Evolutionary conservation across 2,329 filamentous ascomycete species (phyloP).

Genomic region (Zasmidium citrigriseum): DNA sequence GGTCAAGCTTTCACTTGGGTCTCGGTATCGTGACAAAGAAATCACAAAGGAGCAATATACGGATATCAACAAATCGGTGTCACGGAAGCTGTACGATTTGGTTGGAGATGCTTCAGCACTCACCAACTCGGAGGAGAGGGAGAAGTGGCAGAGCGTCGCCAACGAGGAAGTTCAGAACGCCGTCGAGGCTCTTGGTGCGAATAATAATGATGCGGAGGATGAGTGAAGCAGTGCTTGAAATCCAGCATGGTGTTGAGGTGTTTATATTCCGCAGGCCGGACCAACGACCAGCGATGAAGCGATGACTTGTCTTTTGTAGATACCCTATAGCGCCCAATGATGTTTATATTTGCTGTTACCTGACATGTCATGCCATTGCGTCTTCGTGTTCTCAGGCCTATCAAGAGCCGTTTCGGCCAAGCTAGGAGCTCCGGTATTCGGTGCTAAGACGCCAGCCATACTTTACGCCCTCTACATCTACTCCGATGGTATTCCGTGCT

Average conservation of each 20-base stretch:
- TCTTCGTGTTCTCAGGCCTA: not conserved
- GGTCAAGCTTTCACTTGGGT: slow-evolving; percentile 79
- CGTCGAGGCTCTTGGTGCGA: slow-evolving; percentile 46
- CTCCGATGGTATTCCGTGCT: not conserved
- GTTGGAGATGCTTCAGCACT: slow-evolving; percentile 58
- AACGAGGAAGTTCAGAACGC: slow-evolving; percentile 76
- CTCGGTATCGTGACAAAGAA: slow-evolving; percentile 76
- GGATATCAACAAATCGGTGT: slow-evolving; percentile 86
- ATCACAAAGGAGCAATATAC: slow-evolving; percentile 90
- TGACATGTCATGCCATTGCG: not conserved
- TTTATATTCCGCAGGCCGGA: not conserved
- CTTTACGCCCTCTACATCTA: not conserved
- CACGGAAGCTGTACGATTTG: slow-evolving; percentile 78
- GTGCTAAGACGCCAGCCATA: not conserved
- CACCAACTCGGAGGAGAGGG: slow-evolving; percentile 63
- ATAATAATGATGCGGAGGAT: slow-evolving; percentile 4
- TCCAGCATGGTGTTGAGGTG: not conserved
- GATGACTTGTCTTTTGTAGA: slow-evolving; percentile 15
- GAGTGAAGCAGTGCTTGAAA: slow-evolving; percentile 2
- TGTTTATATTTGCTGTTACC: not conserved
- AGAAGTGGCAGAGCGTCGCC: slow-evolving; percentile 74
- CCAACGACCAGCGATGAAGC: slow-evolving; percentile 5
- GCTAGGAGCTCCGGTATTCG: slow-evolving; percentile 3
- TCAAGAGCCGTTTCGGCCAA: slow-evolving; percentile 5
- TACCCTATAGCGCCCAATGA: slow-evolving; percentile 12